Evolutionary conservation across 257 asterid genomes (phyloP).

Genomic region (Nicotiana otophora): DNA sequence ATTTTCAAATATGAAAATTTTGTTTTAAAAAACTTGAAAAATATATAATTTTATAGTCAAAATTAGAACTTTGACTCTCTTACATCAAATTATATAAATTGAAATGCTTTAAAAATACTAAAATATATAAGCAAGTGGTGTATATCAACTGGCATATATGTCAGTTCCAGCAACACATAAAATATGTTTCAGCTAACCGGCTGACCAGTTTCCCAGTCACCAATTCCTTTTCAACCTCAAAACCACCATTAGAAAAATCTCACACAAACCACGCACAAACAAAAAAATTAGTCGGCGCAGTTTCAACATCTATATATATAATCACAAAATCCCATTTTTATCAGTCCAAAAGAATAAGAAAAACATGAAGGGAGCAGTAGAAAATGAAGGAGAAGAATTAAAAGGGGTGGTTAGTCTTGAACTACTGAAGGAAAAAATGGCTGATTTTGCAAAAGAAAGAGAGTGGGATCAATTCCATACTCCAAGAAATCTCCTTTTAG

Average conservation of each 20-base stretch:
- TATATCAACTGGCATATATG: neutral
- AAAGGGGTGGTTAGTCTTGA: conserved; percentile 29
- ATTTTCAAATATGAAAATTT: too few relatives aligned
- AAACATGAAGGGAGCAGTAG: conserved; percentile 2
- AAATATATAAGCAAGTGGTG: neutral
- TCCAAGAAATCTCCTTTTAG: conserved; percentile 57
- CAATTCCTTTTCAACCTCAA: neutral
- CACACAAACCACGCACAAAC: neutral
- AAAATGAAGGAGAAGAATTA: neutral
- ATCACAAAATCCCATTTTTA: neutral
- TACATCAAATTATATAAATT: too few relatives aligned
- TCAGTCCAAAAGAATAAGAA: neutral
- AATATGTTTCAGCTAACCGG: neutral
- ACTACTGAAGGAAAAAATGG: conserved; percentile 38
- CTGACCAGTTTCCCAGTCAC: conserved; percentile 5
- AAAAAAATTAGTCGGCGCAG: neutral
- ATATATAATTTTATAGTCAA: too few relatives aligned
- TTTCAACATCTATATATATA: neutral
- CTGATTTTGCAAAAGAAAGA: conserved; percentile 47
- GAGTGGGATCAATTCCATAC: conserved; percentile 58
- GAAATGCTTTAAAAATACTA: too few relatives aligned
- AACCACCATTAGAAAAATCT: neutral
- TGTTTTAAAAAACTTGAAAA: too few relatives aligned
- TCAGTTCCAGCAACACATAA: neutral
- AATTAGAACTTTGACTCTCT: too few relatives aligned